Evolutionary conservation across 495 filamentous ascomycete genomes (phyloP), one percentile per base, ranked within the genome.

Genomic region (Coniosporium apollinis): DNA sequence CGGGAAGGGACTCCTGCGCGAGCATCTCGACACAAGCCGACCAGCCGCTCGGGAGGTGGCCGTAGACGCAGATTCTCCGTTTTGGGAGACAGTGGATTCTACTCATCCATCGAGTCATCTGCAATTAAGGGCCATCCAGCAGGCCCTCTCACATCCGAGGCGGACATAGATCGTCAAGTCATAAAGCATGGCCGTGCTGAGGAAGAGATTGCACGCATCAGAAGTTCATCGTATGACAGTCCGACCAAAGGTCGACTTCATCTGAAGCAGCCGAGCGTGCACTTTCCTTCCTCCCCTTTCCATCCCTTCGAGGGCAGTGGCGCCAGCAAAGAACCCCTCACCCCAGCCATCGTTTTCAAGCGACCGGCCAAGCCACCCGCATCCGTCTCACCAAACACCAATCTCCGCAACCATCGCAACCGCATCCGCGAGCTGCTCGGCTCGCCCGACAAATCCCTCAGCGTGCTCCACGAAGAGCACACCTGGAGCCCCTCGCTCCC

Each of bases 71-170:
- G 81, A 50, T 69, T 73, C 45, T 61, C 61, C 3, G 70, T 72
- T 10, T 74, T 93, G 60, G 84, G 92, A 45, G 89, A 97, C 48
- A 94, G 86, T 53, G 89, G 89, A 8, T 97, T 94, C 54, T 93
- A 92, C 47, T 97, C 89, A 1, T 94, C 87, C 0, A 60, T 97
- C n/a, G 89, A 94, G 29, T 96, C 89, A 1, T 94, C 89, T 0
- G 82, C 66, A n/a, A 65, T 82, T 45, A 69, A 86, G 21, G 74
- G 77, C 19, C 71, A 72, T 34, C 70, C 70, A 36, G 50, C 60
- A 22, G 62, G 60, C 5, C 59, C 71, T 38, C 65, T 78, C 37
- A 78, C 74, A 6, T 82, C 81, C 2, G 83, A 83, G 41, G 45
- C 67, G 17, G 71, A 75, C 44, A 65, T 76, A 20, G 80, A 82